These are phyloP conservation scores for Diaporthe destruens DNA, from an alignment of 2,329 filamentous ascomycete species.

Conservation along the genomic window DNA sequence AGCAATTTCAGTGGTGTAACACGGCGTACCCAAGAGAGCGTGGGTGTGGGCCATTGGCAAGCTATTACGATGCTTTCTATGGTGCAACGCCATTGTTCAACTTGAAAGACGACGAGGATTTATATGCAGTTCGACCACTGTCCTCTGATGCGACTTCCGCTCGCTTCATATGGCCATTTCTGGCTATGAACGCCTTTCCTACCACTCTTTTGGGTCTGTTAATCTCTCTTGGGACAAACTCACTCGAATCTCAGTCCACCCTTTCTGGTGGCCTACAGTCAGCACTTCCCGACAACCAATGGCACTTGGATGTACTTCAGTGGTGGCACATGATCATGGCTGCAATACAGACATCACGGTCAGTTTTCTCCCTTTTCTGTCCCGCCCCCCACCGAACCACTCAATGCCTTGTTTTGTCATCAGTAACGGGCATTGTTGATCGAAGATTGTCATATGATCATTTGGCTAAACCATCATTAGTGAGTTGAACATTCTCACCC, in stretches of 20 bases:
- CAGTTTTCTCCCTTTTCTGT: neutral
- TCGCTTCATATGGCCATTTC: neutral
- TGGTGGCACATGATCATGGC: slow-evolving; percentile 38
- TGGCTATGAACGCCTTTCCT: neutral
- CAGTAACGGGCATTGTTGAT: neutral
- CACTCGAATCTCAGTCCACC: neutral
- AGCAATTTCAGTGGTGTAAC: slow-evolving; percentile 37
- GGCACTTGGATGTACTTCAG: slow-evolving; percentile 42
- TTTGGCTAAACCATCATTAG: neutral
- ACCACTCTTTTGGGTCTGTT: rapidly evolving
- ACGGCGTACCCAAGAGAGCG: neutral
- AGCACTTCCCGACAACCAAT: slow-evolving; percentile 39
- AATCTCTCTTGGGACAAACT: neutral
- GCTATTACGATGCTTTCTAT: neutral
- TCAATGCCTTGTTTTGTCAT: neutral
- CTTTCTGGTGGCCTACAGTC: neutral
- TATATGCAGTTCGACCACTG: neutral
- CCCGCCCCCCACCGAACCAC: too few species aligned
- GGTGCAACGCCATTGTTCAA: neutral
- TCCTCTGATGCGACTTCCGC: neutral
- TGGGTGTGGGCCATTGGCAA: slow-evolving; percentile 21
- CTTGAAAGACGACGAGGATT: neutral
- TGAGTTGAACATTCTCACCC: neutral
- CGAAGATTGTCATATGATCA: rapidly evolving
- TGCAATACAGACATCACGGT: slow-evolving; percentile 17